Percentiles rank a stretch among this genome's conserved stretches.
These are phyloP conservation scores for Pyrenophora seminiperda DNA, from an alignment of 2,329 filamentous ascomycete genomes.

Conservation along the genomic window DNA sequence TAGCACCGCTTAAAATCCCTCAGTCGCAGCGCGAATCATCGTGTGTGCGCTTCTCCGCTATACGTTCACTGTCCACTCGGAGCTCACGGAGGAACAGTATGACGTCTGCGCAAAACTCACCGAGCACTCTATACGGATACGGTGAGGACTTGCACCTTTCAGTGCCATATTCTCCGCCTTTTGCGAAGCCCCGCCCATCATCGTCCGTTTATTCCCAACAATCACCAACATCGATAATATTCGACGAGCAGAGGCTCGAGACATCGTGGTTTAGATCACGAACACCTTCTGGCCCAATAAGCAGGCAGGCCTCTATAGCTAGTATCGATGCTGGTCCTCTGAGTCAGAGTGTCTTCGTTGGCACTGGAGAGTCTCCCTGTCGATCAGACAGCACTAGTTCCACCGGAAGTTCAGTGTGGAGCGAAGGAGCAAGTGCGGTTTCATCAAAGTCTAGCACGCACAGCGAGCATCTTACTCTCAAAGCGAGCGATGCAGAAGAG, in stretches of 20 bases:
- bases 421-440: slow-evolving; percentile 32
- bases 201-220: slow-evolving; percentile 14
- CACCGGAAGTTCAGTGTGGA: slow-evolving; percentile 36
- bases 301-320: slow-evolving; percentile 15
- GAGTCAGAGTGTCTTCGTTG: slow-evolving; percentile 1
- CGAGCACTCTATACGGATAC: slow-evolving; percentile 49
- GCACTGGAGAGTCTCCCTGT: slow-evolving; percentile 16
- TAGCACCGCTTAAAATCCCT: slow-evolving; percentile 35
- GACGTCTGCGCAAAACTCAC: slow-evolving; percentile 31
- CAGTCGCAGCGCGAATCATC: slow-evolving; percentile 37
- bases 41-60: slow-evolving; percentile 44
- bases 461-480: slow-evolving; percentile 15
- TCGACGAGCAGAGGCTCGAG: slow-evolving; percentile 20
- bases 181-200: neutral
- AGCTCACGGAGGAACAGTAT: slow-evolving; percentile 38
- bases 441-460: slow-evolving; percentile 40
- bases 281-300: slow-evolving; percentile 20
- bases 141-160: slow-evolving; percentile 45
- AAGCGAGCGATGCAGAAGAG: slow-evolving; percentile 26
- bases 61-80: slow-evolving; percentile 36
- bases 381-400: slow-evolving; percentile 39
- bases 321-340: slow-evolving; percentile 16
- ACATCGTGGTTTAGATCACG: slow-evolving; percentile 28
- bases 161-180: slow-evolving; percentile 10
- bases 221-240: slow-evolving; percentile 21